Percentiles rank a stretch among this genome's conserved stretches.
These are phyloP conservation scores for Penicillium sp. DNA, from an alignment of 2,329 filamentous ascomycete genomes.

Conservation along the genomic window DNA sequence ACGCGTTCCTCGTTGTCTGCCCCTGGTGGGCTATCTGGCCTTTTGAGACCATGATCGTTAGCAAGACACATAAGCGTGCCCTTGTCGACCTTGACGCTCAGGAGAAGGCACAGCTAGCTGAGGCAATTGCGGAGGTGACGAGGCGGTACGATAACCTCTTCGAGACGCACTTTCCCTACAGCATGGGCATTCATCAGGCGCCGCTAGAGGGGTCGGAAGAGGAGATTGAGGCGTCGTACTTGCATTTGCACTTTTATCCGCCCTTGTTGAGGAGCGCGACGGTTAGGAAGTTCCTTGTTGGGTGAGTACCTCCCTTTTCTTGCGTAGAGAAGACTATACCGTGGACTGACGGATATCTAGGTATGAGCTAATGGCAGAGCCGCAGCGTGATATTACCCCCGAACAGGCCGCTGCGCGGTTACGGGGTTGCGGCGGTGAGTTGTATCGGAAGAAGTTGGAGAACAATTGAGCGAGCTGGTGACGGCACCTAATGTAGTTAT, in stretches of 20 bases:
- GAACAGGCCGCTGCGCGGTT: conserved; percentile 87
- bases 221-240: conserved; percentile 84
- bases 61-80: conserved; percentile 81
- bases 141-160: conserved; percentile 96
- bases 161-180: conserved; percentile 95
- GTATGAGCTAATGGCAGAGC: conserved; percentile 95
- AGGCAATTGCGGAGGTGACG: conserved; percentile 85
- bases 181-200: conserved; percentile 94
- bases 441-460: conserved; percentile 72
- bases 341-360: conserved; percentile 33
- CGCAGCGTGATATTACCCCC: conserved; percentile 96
- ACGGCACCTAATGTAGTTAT: conserved; percentile 1
- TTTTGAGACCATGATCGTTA: conserved; percentile 89
- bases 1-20: conserved; percentile 81
- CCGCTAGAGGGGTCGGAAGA: conserved; percentile 80
- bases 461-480: not conserved
- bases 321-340: no score
- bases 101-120: conserved; percentile 77
- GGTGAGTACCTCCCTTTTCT: conserved; percentile 49
- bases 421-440: conserved; percentile 74
- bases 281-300: conserved; percentile 94
- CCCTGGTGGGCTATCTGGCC: conserved; percentile 99
- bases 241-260: conserved; percentile 98
- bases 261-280: conserved; percentile 90
- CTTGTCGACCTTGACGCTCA: conserved; percentile 77